Percentiles rank a stretch among this genome's conserved stretches.
Conservation (phyloP, 306 rosid species). For the Begonia fuchsioides region DNA sequence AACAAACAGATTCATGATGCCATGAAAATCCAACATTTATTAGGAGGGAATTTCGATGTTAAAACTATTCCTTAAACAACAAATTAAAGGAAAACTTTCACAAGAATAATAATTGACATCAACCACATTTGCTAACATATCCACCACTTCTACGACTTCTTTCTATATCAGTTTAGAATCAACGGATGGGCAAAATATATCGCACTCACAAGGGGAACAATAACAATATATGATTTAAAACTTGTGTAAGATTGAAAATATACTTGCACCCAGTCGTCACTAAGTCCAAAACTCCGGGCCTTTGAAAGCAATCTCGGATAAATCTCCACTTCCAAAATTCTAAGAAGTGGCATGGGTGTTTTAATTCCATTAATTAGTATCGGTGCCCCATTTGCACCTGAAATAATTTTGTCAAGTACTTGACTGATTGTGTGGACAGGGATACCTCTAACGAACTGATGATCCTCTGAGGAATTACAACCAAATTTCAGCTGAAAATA, state of each 20-base stretch:
- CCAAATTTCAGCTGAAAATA: conserved; percentile 66
- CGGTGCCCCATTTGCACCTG: conserved; percentile 62
- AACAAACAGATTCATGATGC: too few species aligned
- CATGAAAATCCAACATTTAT: too few species aligned
- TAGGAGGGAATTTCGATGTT: too few species aligned
- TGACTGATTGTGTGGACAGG: conserved; percentile 77
- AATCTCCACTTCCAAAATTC: conserved; percentile 89
- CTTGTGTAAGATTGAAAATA: conserved; percentile 8
- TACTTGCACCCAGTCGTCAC: conserved; percentile 88
- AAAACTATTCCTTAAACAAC: too few species aligned
- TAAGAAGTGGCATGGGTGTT: conserved; percentile 79
- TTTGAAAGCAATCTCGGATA: conserved; percentile 91
- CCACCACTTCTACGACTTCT: too few species aligned
- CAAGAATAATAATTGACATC: too few species aligned
- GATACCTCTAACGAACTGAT: conserved; percentile 88
- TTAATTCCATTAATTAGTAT: conserved; percentile 75
- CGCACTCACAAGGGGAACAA: too few species aligned
- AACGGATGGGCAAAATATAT: too few species aligned
- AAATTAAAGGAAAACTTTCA: too few species aligned
- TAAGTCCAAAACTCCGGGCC: conserved; percentile 86
- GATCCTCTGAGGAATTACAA: conserved; percentile 74
- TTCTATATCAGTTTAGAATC: too few species aligned
- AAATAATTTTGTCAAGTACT: conserved; percentile 73
- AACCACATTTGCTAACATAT: too few species aligned
- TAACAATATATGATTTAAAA: not conserved